These are phyloP conservation scores for Agastache rugosa DNA, from an alignment of 257 asterid species.

Conservation along the genomic window DNA sequence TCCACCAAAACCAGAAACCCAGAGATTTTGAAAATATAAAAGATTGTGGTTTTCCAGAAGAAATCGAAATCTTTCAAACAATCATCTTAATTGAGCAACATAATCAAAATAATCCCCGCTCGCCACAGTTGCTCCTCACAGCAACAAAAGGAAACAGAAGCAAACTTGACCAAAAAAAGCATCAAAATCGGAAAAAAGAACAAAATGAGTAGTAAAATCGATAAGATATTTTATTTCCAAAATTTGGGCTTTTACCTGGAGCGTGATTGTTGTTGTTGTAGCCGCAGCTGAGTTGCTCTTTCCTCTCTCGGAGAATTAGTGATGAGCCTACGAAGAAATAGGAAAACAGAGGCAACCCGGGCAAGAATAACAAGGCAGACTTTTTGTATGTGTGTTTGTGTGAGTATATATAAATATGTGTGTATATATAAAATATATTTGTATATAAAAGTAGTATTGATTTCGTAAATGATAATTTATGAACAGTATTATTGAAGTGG, in stretches of 20 bases:
- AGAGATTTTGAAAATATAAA: not conserved
- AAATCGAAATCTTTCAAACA: not conserved
- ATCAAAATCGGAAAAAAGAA: not conserved
- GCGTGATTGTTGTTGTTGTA: not conserved
- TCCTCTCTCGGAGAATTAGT: slow-evolving; percentile 34
- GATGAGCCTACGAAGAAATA: slow-evolving; percentile 30
- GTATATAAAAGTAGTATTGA: not conserved
- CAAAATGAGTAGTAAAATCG: slow-evolving; percentile 21
- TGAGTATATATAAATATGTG: slow-evolving; percentile 16
- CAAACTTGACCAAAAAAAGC: slow-evolving; percentile 2
- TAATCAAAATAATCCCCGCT: not conserved
- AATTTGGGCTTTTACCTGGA: slow-evolving; percentile 29
- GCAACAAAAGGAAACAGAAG: slow-evolving; percentile 1
- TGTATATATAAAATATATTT: not conserved
- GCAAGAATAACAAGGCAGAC: slow-evolving; percentile 39
- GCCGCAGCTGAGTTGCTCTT: slow-evolving; percentile 16
- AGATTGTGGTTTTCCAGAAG: not conserved
- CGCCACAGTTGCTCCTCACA: not conserved
- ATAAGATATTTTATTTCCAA: not conserved
- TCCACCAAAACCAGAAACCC: slow-evolving; percentile 37
- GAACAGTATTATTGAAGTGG: slow-evolving; percentile 34
- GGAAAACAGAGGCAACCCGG: slow-evolving; percentile 32
- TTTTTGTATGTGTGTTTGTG: slow-evolving; percentile 7
- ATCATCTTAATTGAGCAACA: slow-evolving; percentile 2
- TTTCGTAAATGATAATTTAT: not conserved